Conservation (phyloP, 1,284 basidiomycete genomes). For the Trametes pubescens region DNA sequence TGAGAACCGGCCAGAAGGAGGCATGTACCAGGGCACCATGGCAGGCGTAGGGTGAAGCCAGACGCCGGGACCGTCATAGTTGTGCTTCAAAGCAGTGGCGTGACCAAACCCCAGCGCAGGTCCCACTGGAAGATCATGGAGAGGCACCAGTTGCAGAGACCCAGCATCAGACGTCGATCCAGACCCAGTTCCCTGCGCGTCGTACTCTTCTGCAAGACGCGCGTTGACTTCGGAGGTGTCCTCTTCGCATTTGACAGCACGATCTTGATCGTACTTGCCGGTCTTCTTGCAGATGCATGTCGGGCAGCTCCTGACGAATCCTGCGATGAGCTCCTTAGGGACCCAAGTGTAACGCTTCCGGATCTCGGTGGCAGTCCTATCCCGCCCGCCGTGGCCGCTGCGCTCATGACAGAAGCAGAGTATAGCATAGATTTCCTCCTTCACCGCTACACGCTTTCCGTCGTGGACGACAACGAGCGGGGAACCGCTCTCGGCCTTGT, state of each 20-base stretch:
- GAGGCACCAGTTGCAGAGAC: background rate
- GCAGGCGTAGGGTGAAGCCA: background rate
- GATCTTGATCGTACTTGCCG: slow-evolving; percentile 34
- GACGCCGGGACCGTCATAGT: background rate
- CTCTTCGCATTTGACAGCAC: background rate
- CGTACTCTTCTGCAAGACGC: background rate
- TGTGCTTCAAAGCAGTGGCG: background rate
- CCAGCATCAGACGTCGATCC: too few species aligned
- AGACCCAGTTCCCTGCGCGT: background rate
- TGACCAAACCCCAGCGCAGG: background rate
- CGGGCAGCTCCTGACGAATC: slow-evolving; percentile 79
- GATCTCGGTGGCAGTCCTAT: slow-evolving; percentile 71
- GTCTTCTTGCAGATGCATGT: slow-evolving; percentile 61
- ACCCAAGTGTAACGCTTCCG: slow-evolving; percentile 79
- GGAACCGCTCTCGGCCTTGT: slow-evolving; percentile 31
- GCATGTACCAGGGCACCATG: slow-evolving; percentile 12
- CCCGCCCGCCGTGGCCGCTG: slow-evolving; percentile 77
- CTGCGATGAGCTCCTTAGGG: slow-evolving; percentile 79
- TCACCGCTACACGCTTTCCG: slow-evolving; percentile 72
- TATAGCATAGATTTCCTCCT: slow-evolving; percentile 79
- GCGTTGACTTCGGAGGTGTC: background rate
- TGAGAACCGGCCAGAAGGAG: background rate
- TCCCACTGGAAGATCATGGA: background rate
- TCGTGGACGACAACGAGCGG: slow-evolving; percentile 66
- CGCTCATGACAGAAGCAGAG: slow-evolving; percentile 74